A percentile compares a stretch with the other conserved stretches of the same genome.
phyloP scores from a whole-genome alignment of 164 flowering plant species.

The Buxus sempervirens region DNA sequence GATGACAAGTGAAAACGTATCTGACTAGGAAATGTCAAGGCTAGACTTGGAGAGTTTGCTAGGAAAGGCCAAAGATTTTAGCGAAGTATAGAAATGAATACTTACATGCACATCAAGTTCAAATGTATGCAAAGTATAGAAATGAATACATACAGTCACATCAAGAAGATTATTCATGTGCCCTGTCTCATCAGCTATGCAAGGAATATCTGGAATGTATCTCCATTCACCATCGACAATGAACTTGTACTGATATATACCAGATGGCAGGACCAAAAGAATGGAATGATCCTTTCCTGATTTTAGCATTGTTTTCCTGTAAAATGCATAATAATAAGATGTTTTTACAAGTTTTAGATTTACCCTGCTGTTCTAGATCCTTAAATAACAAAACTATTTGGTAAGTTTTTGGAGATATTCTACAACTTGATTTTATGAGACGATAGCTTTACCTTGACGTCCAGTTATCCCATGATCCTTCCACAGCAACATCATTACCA shows the following conservation, averaged over 20 bases:
- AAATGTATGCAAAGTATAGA: no score
- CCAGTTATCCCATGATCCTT: constrained; percentile 99
- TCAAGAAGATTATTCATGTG: constrained; percentile 65
- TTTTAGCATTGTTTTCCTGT: constrained; percentile 70
- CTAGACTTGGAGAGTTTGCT: no score
- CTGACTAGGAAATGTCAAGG: no score
- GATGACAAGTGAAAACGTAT: no score
- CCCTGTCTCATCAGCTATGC: constrained; percentile 61
- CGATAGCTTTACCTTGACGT: constrained; percentile 46
- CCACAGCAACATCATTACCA: constrained; percentile 71
- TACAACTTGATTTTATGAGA: no score
- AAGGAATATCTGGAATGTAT: constrained; percentile 80
- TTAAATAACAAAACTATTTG: no score
- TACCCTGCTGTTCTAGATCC: background rate
- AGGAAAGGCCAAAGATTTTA: no score
- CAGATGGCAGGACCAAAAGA: constrained; percentile 76
- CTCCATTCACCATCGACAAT: constrained; percentile 85
- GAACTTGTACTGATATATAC: constrained; percentile 78
- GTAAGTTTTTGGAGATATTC: background rate
- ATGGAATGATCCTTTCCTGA: constrained; percentile 79
- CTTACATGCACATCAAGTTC: constrained; percentile 89
- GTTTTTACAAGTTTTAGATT: background rate
- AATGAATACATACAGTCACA: constrained; percentile 56
- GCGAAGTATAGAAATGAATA: background rate
- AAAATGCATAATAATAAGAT: constrained; percentile 4